Base-by-base conservation (phyloP, 768 basidiomycete species). In the Mycena olivaceomarginata region DNA sequence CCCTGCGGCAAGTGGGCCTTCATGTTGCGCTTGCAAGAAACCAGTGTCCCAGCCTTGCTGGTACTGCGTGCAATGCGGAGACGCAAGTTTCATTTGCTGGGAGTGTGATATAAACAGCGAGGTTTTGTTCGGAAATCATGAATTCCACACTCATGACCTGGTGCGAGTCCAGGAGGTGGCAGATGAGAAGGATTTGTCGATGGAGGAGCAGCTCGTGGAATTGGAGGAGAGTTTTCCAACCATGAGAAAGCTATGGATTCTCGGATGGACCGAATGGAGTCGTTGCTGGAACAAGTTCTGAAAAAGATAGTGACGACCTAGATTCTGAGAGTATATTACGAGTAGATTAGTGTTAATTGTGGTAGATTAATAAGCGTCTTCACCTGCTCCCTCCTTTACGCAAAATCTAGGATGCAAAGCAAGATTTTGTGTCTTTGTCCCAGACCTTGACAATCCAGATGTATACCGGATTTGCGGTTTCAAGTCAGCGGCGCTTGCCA, bases 241-340 rank as follows among this genome's bases (percentile, higher is more conserved):
- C 69, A 71, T n/a, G 73, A 74, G 51, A 43, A 71, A 16, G 41
- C 20, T 18, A 57, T 78, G 66, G 70, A 72, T 2, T 70, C 72
- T 57, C 45, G 74, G 16, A 53, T 81, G 22, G 77, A 56, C 22
- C 71, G 78, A 12, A 67, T 82, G 63, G 67, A 37, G 41, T 37
- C n/a, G 76, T 93, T 95, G 93, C 86, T 94, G 74, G 89, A 92
- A 53, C 85, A 67, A 48, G 20, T 70, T 8, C 20, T 71, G 70
- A 12, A 37, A n/a, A 78, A 68, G 22, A 18, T 74, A 8, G 70
- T 48, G 37, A 16, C 31, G 62, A 22, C 12, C 8, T 56, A 56
- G 8, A 22, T 13, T 56, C 15, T 45, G 11, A 10, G 7, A 15
- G 10, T 45, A 15, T 45, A 45, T 45, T 45, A 15, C 10, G 15